Percentiles rank a stretch among this genome's conserved stretches.
These are phyloP conservation scores for Carex parvula DNA, from an alignment of 176 grass and related monocot genomes.

Conservation along the genomic window DNA sequence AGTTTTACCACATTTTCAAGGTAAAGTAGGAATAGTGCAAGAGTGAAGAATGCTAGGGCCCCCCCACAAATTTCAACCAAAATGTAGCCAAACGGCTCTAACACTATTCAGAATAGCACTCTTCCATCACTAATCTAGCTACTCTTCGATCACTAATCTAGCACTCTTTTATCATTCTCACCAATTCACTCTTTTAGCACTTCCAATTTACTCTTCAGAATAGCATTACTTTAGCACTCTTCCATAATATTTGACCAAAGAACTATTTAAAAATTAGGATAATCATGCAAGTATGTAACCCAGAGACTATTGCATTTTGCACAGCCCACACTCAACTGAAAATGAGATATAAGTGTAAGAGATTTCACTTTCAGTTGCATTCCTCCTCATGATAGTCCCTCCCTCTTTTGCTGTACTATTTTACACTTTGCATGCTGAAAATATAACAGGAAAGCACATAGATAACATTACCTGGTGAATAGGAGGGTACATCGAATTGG, in stretches of 20 bases:
- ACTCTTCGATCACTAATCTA: neutral
- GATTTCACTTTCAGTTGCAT: neutral
- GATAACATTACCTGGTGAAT: conserved; percentile 65
- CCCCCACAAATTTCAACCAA: neutral
- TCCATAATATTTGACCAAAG: neutral
- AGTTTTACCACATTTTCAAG: neutral
- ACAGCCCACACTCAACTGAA: neutral
- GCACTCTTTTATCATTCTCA: neutral
- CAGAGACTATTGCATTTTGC: neutral
- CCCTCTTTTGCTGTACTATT: neutral
- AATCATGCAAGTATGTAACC: neutral
- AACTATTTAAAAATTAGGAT: neutral
- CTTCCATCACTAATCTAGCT: neutral
- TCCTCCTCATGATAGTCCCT: neutral
- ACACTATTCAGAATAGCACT: neutral
- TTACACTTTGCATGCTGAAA: neutral
- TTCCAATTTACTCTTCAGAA: neutral
- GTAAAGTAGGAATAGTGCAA: neutral
- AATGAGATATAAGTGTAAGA: neutral
- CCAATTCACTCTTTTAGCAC: neutral
- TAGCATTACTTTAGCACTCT: neutral
- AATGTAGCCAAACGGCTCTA: neutral
- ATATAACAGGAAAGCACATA: too few species aligned
- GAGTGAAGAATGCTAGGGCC: neutral
- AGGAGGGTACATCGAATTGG: conserved; percentile 78